Evolutionary conservation across 108 stramenopile genomes (phyloP), one percentile per base, ranked within the genome.

Genomic region (Aurantiochytrium sp.): DNA sequence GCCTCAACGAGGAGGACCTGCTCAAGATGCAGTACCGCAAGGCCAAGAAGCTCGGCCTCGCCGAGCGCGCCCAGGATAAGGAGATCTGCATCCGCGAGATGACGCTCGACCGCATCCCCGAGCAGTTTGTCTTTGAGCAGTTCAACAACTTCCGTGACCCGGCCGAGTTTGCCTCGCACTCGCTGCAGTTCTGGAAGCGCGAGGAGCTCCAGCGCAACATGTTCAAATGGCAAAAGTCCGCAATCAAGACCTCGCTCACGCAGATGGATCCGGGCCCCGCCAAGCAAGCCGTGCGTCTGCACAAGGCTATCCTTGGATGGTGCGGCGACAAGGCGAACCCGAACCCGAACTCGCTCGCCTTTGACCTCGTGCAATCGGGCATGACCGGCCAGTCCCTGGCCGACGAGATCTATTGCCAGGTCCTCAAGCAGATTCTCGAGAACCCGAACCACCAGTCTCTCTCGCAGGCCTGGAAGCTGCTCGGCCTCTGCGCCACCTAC

Each of bases 51-150:
- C 87, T 86, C 12, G 91, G 91, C 52, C 85, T 91, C 53, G 90
- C 92, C 4, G 91, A 89, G 50, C 55, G 92, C 12, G 91, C 91
- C 15, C 89, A 92, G 50, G 90, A 92, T 69, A 90, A 91, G 68
- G 91, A 92, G 90, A 92, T 92, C 85, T 68, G 88, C 52, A 90
- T 92, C 3, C 91, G 91, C 85, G 92, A 92, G 90, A 87, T 92
- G 41, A 90, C 85, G 48, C 89, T 92, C 30, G 92, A 92, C 39
- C 89, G 89, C 17, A 90, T 90, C 55, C 88, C 55, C 15, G 54
- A n/a, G 5, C 59, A 55, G 59, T 90, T 92, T 59, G 86, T 81
- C 27, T 90, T 92, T 42, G 55, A 55, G 36, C 86, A 88, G 87
- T 87, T 86, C 55, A 85, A 90, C 37, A 10, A 45, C 34, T 87